Base-by-base conservation (phyloP, 2,329 filamentous ascomycete species). In the Exophiala sideris region DNA sequence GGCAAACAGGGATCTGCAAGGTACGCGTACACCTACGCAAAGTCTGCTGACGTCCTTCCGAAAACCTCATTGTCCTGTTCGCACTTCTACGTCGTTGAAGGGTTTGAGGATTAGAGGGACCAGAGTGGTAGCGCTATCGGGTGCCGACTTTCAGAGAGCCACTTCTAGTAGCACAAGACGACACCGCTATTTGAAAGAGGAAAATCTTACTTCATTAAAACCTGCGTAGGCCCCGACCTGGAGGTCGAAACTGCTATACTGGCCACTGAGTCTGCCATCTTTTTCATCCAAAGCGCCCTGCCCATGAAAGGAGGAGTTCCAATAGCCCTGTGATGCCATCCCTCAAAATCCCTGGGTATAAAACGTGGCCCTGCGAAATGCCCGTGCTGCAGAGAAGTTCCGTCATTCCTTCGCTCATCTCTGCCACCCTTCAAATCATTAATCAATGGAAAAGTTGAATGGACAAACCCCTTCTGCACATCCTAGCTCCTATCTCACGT, bases 391-490 rank as follows among this genome's bases (percentile, higher is more conserved):
- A 46, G 52, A 36, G 41, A 29, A 41, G 45, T 16, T 40, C 50
- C 50, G 36, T 52, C 50, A 52, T 29, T 29, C 24, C 24, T 29
- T 53, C 51, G 51, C 57, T 57, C 34, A 29, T 16, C 35, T 39
- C 45, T 39, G 47, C 54, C 40, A 47, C 46, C 54, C 54, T 57
- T 57, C 51, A 57, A 46, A 41, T 60, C 57, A 57, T 60, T 41
- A 50, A 36, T 21, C 32, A 24, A 24, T 36, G 14, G 36, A 35
- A 51, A 36, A 36, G 38, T 32, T 18, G 38, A 21, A 40, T 33
- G 3, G 24, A 20, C 16, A 40, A 35, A 45, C 12, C n/a, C 21
- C 33, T 36, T 51, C 41, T 39, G 24, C 32, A 45, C 33, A 29
- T 29, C 29, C 11, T 29, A 18, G 40, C 33, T n/a, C 34, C 14